Evolutionary conservation across 495 filamentous ascomycete genomes (phyloP), one percentile per base, ranked within the genome.

Genomic region (Gamarada debralockiae): DNA sequence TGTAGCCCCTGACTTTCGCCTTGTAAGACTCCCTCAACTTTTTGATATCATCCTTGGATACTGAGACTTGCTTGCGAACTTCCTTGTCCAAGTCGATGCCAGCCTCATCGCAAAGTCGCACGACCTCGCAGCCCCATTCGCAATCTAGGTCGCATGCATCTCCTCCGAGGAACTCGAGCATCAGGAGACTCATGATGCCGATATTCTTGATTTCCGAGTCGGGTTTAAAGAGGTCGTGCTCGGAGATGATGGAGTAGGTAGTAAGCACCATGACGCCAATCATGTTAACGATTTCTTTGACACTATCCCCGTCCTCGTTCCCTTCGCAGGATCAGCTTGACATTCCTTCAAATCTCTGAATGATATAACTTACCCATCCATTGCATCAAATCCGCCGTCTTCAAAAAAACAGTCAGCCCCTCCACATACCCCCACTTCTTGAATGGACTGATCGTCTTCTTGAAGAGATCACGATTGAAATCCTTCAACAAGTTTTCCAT

Each of bases 401-500:
- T 25, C 38, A 67, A 47, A 24, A 67, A 63, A 40, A 65, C 17
- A 1, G 49, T 55, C 9, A 66, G 22, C 3, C 55, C 60, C 47
- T 73, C 68, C 17, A 61, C 38, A 17, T 53, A 53, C n/a, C 52
- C 54, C 55, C 68, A 73, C 18, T 73, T 58, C 47, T 56, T 59
- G 62, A 67, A 65, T 22, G 67, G 60, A 45, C 65, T 57, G 15
- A 67, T 61, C 50, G 57, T 65, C 23, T 71, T 60, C 17, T 59
- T 63, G 40, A 52, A 57, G 15, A 57, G 31, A 9, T 59, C 64
- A 39, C 67, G 62, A 15, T 65, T 48, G 48, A 70, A 74, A 47
- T 70, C 72, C 12, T 70, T 42, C 0, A 76, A 36, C 46, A 52
- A 14, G 52, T 77, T 77, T 46, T 71, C 64, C 12, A 73, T 50